A percentile compares a stretch with the other conserved stretches of the same genome.
These are phyloP conservation scores for Heritiera littoralis DNA, from an alignment of 345 rosid species.

Conservation along the genomic window DNA sequence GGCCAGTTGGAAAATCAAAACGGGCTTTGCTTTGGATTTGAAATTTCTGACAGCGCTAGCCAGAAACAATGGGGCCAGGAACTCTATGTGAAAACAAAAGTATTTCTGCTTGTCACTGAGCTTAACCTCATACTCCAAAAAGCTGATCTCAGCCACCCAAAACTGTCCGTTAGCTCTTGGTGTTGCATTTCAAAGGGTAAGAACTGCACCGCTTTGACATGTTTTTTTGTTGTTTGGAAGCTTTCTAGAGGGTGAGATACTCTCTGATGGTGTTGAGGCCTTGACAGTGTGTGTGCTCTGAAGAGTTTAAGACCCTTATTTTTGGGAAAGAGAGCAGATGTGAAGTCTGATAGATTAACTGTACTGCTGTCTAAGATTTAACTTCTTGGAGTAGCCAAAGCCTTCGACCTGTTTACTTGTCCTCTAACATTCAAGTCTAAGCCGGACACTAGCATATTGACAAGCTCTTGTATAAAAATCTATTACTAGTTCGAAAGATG, in stretches of 20 bases:
- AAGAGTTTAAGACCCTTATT: not conserved
- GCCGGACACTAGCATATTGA: conserved; percentile 32
- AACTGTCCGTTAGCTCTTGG: conserved; percentile 46
- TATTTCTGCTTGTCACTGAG: conserved; percentile 26
- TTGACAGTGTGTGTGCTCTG: conserved; percentile 18
- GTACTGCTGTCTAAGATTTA: conserved; percentile 30
- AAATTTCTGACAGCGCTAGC: not conserved
- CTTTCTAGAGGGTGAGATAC: conserved; percentile 41
- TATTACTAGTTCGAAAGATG: conserved; percentile 6
- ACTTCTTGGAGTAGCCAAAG: conserved; percentile 37
- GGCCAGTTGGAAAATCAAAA: not conserved
- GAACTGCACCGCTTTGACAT: conserved; percentile 22
- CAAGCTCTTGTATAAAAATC: conserved; percentile 23
- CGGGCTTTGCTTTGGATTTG: not conserved
- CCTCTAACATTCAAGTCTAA: conserved; percentile 16
- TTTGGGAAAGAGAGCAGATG: conserved; percentile 11
- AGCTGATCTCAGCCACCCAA: conserved; percentile 38
- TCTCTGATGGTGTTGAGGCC: conserved; percentile 20
- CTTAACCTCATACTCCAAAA: conserved; percentile 25
- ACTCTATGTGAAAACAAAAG: conserved; percentile 30
- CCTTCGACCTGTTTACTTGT: conserved; percentile 33
- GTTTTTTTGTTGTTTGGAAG: conserved; percentile 46
- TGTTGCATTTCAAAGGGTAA: conserved; percentile 24
- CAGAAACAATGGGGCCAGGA: not conserved
- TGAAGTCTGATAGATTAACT: not conserved